Evolutionary conservation across 257 asterid genomes (phyloP).

Genomic region (Coffea canephora): DNA sequence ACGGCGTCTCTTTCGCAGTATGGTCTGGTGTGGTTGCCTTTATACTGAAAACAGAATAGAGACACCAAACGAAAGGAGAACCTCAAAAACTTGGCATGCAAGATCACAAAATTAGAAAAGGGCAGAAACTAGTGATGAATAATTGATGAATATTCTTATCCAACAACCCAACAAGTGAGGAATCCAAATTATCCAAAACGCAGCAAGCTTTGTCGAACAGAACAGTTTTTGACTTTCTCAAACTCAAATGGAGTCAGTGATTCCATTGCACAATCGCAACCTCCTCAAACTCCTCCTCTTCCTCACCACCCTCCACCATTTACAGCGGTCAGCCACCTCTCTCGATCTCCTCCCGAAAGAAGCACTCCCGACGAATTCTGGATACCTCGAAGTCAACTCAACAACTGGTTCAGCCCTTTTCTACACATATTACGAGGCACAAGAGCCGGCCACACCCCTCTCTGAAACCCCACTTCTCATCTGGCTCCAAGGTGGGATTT

Average conservation of each 20-base stretch:
- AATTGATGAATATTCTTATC: no score
- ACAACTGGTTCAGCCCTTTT: conserved; percentile 64
- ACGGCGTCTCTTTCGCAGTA: no score
- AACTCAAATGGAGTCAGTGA: conserved; percentile 3
- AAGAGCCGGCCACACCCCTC: conserved; percentile 24
- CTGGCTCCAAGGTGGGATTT: conserved; percentile 94
- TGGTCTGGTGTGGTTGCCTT: no score
- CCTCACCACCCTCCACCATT: conserved; percentile 35
- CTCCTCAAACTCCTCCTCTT: conserved; percentile 32
- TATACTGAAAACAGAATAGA: no score
- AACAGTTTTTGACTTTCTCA: no score
- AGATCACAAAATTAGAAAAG: no score
- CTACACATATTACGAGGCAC: conserved; percentile 76
- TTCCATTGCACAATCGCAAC: conserved; percentile 11
- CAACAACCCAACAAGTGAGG: no score
- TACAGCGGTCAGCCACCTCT: conserved; percentile 9
- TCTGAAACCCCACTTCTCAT: conserved; percentile 57
- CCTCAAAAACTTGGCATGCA: no score
- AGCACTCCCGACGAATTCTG: conserved; percentile 69
- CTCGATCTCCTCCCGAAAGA: conserved; percentile 43
- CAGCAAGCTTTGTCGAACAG: no score
- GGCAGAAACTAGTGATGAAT: no score
- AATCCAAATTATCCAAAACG: no score
- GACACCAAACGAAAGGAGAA: no score
- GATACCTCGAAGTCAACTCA: conserved; percentile 68